phyloP scores from a whole-genome alignment of 768 basidiomycete genomes.

The Podaxis sp. region DNA sequence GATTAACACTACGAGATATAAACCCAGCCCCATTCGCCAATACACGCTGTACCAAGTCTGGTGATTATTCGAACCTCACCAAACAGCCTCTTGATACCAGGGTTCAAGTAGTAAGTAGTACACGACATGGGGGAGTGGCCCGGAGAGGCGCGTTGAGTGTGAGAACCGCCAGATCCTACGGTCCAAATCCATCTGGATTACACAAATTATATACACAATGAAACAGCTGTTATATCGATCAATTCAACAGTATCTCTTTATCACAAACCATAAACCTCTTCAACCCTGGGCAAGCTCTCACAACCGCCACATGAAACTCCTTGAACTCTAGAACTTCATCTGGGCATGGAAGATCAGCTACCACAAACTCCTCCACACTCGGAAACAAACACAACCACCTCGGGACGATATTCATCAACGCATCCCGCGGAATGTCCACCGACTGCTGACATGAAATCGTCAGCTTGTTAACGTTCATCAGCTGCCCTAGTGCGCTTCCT shows the following conservation, averaged over 20 bases:
- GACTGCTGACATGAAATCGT: not conserved
- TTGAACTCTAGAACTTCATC: not conserved
- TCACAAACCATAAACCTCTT: not conserved
- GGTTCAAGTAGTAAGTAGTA: too few species aligned
- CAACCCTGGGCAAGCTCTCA: not conserved
- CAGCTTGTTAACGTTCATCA: not conserved
- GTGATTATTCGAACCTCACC: too few species aligned
- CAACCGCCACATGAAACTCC: not conserved
- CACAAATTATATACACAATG: too few species aligned
- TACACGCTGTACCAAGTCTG: too few species aligned
- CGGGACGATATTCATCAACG: not conserved
- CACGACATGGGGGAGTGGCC: too few species aligned
- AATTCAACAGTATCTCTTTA: not conserved
- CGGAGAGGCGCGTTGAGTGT: too few species aligned
- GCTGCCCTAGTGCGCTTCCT: not conserved
- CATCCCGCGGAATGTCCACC: not conserved
- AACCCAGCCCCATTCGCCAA: too few species aligned
- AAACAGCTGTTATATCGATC: not conserved
- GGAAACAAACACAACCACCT: not conserved
- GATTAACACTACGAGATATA: too few species aligned
- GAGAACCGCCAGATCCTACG: too few species aligned
- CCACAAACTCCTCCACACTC: not conserved
- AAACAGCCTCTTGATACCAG: too few species aligned
- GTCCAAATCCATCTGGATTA: too few species aligned
- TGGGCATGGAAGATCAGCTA: not conserved